Evolutionary conservation across 2,329 filamentous ascomycete genomes (phyloP).

Genomic region (Pseudocercospora fijiensis): DNA sequence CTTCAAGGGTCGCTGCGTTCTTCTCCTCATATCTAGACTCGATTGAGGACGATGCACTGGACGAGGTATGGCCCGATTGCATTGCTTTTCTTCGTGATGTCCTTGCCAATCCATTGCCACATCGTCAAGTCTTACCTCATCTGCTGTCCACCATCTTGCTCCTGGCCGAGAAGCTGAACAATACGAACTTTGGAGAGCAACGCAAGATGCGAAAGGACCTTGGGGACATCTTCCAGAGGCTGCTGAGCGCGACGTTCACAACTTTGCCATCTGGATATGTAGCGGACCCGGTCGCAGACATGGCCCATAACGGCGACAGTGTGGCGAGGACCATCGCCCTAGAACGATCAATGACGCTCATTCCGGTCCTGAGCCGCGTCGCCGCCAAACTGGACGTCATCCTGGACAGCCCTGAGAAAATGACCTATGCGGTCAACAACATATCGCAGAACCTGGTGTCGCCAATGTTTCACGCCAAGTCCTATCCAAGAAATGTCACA

Average conservation of each 20-base stretch:
- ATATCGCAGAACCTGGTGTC: conserved; percentile 82
- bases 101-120: conserved; percentile 88
- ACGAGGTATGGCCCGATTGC: conserved; percentile 97
- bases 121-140: conserved; percentile 82
- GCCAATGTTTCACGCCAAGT: conserved; percentile 77
- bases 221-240: conserved; percentile 83
- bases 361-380: conserved; percentile 74
- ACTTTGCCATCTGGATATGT: conserved; percentile 42
- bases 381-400: conserved; percentile 80
- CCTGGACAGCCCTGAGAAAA: conserved; percentile 80
- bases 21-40: conserved; percentile 86
- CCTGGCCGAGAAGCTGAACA: conserved; percentile 91
- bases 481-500: conserved; percentile 82
- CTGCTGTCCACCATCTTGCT: conserved; percentile 86
- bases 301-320: conserved; percentile 33
- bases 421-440: conserved; percentile 71
- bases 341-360: conserved; percentile 66
- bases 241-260: conserved; percentile 92
- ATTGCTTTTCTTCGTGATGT: conserved; percentile 87
- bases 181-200: conserved; percentile 96
- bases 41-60: conserved; percentile 93
- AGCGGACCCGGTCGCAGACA: conserved; percentile 20
- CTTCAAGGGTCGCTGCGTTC: conserved; percentile 83
- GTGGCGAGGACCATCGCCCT: conserved; percentile 36
- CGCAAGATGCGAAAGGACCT: conserved; percentile 86